phyloP scores from a whole-genome alignment of 106 monocot genomes.

The Xerophyta viscosa region DNA sequence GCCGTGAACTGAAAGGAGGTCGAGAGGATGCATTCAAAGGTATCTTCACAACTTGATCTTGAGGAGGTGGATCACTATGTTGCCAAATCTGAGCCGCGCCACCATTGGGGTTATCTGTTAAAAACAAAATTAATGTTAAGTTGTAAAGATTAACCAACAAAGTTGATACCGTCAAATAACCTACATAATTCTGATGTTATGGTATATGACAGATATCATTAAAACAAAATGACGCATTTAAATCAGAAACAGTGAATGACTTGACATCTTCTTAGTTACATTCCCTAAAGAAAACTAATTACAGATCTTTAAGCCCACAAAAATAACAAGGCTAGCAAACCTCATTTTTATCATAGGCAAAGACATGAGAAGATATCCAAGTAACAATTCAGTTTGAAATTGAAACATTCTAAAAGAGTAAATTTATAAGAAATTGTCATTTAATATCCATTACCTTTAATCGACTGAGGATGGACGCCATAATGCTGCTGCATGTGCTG shows the following conservation, averaged over 20 bases:
- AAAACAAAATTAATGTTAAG: neutral
- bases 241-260: too few relatives aligned
- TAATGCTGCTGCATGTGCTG: too few relatives aligned
- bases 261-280: too few relatives aligned
- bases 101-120: constrained; percentile 18
- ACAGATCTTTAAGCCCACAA: neutral
- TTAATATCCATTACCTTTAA: constrained; percentile 23
- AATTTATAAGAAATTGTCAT: neutral
- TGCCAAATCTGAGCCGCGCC: constrained; percentile 30
- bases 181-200: too few relatives aligned
- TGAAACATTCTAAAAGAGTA: neutral
- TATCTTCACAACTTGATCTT: constrained; percentile 22
- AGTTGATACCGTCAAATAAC: too few relatives aligned
- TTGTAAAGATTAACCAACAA: too few relatives aligned
- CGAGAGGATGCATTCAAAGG: constrained; percentile 17
- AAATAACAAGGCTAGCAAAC: neutral
- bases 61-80: constrained; percentile 32
- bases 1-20: constrained; percentile 9
- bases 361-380: too few relatives aligned
- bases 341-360: neutral
- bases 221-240: too few relatives aligned
- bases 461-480: constrained; percentile 19
- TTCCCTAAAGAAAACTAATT: too few relatives aligned
- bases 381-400: neutral
- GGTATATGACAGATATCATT: too few relatives aligned